These are phyloP conservation scores for Salix udensis DNA, from an alignment of 345 rosid species.

Conservation along the genomic window DNA sequence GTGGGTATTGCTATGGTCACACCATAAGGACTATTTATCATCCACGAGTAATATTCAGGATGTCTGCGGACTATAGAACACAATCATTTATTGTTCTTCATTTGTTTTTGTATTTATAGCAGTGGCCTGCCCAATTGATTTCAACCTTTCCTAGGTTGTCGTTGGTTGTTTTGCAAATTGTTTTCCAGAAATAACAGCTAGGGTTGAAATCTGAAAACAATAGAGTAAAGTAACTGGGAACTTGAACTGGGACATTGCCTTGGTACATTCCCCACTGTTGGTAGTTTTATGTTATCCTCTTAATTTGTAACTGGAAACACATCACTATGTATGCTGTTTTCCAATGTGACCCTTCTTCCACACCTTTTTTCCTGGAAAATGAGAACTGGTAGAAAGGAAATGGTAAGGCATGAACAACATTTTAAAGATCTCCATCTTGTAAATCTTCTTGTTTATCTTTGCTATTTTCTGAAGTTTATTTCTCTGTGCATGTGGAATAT, in stretches of 20 bases:
- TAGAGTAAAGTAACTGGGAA: not conserved
- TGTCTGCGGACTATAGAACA: conserved; percentile 4
- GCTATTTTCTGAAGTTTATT: not conserved
- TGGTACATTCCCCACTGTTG: not conserved
- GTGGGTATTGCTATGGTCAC: conserved; percentile 46
- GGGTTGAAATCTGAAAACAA: not conserved
- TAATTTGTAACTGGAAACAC: not conserved
- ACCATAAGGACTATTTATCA: conserved; percentile 18
- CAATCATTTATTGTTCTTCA: not conserved
- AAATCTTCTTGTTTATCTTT: not conserved
- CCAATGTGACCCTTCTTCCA: not conserved
- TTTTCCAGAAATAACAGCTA: not conserved
- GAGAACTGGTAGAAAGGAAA: not conserved
- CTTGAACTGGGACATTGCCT: not conserved
- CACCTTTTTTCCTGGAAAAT: not conserved
- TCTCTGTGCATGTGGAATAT: not conserved
- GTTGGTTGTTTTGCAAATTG: not conserved
- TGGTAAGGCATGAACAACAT: not conserved
- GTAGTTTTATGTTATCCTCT: not conserved
- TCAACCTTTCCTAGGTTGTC: not conserved
- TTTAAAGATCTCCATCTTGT: not conserved
- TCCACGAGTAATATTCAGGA: conserved; percentile 12
- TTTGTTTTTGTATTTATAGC: not conserved
- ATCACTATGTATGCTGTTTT: not conserved
- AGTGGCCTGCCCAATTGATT: not conserved